Evolutionary conservation across 345 rosid species (phyloP), one percentile per base, ranked within the genome.

Genomic region (Eucalyptus regnans): DNA sequence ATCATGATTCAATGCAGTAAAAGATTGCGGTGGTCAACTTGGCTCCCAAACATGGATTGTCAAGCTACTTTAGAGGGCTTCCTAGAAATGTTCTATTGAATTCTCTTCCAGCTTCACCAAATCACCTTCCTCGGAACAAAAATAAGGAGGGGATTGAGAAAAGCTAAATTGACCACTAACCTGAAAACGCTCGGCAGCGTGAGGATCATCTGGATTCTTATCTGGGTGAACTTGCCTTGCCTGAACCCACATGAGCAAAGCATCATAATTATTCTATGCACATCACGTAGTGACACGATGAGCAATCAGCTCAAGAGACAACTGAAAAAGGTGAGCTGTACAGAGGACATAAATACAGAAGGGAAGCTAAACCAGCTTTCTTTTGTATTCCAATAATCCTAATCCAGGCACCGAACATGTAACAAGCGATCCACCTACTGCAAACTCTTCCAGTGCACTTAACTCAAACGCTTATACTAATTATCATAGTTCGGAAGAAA

Each of bases 151-250:
- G 44, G 48, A 41, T 6, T 20, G 66, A 81, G 27, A 68, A 48
- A 8, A 44, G 86, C 12, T 13, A 80, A 89, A 20, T 11, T 43
- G 56, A 58, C 20, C 9, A 90, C 92, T 88, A 84, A 84, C 97
- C 95, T 96, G 98, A 88, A 96, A 96, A 62, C 93, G 93, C 89
- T 94, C 94, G n/a, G 98, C 96, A 49, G 98, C 94, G 48, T 89
- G 94, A 86, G 97, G 95, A 87, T 96, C 98, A 84, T 94, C 90
- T 25, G 93, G 98, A 92, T 96, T 96, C 90, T 96, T 96, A 91
- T 95, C 98, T 13, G 98, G 96, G 90, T 96, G 98, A 89, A 96
- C 98, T 92, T 94, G 96, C 90, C 93, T 95, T 54, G 98, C 98
- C 98, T 96, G 95, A 50, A 80, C 49, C 86, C 89, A 64, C 29